These are phyloP conservation scores for Solidago caesia DNA, from an alignment of 129 eudicot species.

Conservation along the genomic window DNA sequence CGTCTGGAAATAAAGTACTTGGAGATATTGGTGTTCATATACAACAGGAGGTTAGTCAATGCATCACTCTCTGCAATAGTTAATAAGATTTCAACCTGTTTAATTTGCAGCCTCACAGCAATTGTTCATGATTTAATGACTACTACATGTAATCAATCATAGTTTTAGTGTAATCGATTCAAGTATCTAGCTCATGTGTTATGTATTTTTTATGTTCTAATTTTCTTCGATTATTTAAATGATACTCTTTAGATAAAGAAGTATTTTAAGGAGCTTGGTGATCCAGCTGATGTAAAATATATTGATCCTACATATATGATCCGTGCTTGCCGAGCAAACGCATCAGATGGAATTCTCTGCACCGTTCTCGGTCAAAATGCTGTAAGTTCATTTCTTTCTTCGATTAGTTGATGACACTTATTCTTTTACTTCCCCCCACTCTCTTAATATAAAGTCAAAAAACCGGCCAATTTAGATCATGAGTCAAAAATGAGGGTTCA, in stretches of 20 bases:
- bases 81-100: neutral
- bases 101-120: neutral
- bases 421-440: neutral
- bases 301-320: slow-evolving; percentile 99
- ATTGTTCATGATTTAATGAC: neutral
- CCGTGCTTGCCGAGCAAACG: slow-evolving; percentile 99
- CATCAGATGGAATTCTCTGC: slow-evolving; percentile 98
- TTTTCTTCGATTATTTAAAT: neutral
- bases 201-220: neutral
- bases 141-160: neutral
- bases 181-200: neutral
- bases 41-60: slow-evolving; percentile 78
- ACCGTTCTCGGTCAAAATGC: slow-evolving; percentile 99
- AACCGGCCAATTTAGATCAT: no score
- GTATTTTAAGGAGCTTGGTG: slow-evolving; percentile 76
- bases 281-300: slow-evolving; percentile 93
- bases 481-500: no score
- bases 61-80: neutral
- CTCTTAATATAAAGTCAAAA: no score
- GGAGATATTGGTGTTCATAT: slow-evolving; percentile 94
- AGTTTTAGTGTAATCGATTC: neutral
- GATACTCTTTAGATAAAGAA: slow-evolving; percentile 57
- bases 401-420: neutral
- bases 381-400: slow-evolving; percentile 46
- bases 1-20: slow-evolving; percentile 78